phyloP scores from a whole-genome alignment of 495 filamentous ascomycete species.

The Daldinia vernicosa region DNA sequence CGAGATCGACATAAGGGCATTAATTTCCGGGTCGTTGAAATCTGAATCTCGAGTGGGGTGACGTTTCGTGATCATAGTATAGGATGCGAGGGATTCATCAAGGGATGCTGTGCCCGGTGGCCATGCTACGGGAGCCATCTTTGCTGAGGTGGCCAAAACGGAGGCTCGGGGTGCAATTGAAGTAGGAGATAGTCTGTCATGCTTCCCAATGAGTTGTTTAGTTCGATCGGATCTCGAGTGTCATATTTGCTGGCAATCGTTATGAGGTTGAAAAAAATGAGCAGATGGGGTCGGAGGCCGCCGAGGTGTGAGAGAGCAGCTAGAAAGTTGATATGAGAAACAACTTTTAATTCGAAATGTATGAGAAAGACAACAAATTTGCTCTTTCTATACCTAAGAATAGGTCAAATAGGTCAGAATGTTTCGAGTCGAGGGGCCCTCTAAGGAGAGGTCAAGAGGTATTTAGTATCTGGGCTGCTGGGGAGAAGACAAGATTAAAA shows the following conservation, averaged over 20 bases:
- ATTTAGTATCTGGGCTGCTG: background rate
- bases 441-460: background rate
- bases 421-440: background rate
- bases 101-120: background rate
- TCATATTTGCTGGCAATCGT: slow-evolving; percentile 5
- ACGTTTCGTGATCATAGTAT: slow-evolving; percentile 14
- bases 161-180: slow-evolving; percentile 20
- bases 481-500: slow-evolving; percentile 6
- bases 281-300: background rate
- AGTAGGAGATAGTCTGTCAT: slow-evolving; percentile 23
- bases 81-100: slow-evolving; percentile 11
- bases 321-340: background rate
- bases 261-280: background rate
- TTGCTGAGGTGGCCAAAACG: slow-evolving; percentile 18
- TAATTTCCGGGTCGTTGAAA: slow-evolving; percentile 18
- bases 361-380: background rate
- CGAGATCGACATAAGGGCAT: slow-evolving; percentile 42
- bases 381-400: background rate
- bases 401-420: background rate
- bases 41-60: background rate
- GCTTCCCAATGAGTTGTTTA: slow-evolving; percentile 18
- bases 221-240: slow-evolving; percentile 1
- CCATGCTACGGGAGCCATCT: slow-evolving; percentile 34
- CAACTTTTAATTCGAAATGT: background rate
- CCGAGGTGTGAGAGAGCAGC: background rate